Base-by-base conservation (phyloP, 352 stramenopile genomes). In the Blastocystis sp. region DNA sequence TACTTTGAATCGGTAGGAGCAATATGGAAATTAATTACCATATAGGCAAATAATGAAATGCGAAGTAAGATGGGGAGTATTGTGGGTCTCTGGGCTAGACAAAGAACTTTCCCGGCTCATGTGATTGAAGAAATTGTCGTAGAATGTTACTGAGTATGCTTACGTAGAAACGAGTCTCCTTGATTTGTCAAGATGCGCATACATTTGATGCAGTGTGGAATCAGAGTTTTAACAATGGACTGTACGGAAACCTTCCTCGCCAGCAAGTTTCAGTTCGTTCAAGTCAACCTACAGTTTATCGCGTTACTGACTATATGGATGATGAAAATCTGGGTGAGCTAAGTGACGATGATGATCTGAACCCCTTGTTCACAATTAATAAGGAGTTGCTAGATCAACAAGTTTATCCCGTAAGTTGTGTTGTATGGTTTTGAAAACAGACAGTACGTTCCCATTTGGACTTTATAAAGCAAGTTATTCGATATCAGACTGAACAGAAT, bases 1-100 rank as follows among this genome's bases (percentile, higher is more conserved):
- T 83, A 83, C 32, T 83, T 65, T 83, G 71, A 83, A 51, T 83
- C 71, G 16, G 71, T 83, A 32, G 5, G n/a, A 37, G 37, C 19
- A 29, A 21, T 21, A 19, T 67, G 1, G 35, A 51, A 2, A 24
- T 21, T 27, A 12, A 4, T 19, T 37, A 49, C 54, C 27, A 66
- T 27, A 42, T 66, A 83, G 71, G 71, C 71, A 66, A 59, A 66
- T 6, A 54, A 83, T 66, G 51, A 66, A 42, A 52, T 66, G 32
- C 42, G 71, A 52, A 66, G n/a, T 21, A 59, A 51, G 27, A 37
- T 83, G 16, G 71, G 24, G 14, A 66, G 27, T 7, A 67, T 83
- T 37, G 71, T 83, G 1, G 71, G 71, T 52, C 43, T 42, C 4
- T 83, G 71, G 71, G 35, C 46, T 16, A 32, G 51, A 66, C 46